Evolutionary conservation across 768 basidiomycete genomes (phyloP).

Genomic region (Tulasnella calospora): DNA sequence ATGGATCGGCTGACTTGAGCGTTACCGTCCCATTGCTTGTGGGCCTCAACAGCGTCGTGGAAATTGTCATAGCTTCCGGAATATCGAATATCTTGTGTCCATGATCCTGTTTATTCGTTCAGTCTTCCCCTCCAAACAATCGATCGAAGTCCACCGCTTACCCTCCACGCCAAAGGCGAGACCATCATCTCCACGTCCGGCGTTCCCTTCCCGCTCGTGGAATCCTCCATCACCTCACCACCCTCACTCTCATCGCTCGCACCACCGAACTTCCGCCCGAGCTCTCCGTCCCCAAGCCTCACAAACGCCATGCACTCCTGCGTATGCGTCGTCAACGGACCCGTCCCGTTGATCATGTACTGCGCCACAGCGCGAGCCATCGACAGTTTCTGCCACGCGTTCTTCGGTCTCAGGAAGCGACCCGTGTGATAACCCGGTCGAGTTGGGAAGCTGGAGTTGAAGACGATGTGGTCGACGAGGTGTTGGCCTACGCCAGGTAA

Average conservation of each 20-base stretch:
- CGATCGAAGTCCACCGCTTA: background rate
- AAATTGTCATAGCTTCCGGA: background rate
- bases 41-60: background rate
- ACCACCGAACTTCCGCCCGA: background rate
- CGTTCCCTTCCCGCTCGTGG: conserved; percentile 17
- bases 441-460: conserved; percentile 9
- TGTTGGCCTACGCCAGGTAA: conserved; percentile 71
- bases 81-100: background rate
- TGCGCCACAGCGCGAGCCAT: background rate
- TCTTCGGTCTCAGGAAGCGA: background rate
- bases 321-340: conserved; percentile 7
- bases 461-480: conserved; percentile 62
- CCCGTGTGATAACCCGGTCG: background rate
- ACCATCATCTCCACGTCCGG: conserved; percentile 28
- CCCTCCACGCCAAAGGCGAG: background rate
- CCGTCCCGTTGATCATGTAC: background rate
- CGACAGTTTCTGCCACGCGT: background rate
- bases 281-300: background rate
- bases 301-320: conserved; percentile 17
- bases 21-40: background rate
- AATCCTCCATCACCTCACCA: conserved; percentile 3
- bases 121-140: background rate
- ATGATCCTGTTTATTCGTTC: background rate
- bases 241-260: background rate
- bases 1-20: background rate